These are phyloP conservation scores for Parathielavia hyrcaniae DNA, from an alignment of 495 filamentous ascomycete genomes.

Conservation along the genomic window DNA sequence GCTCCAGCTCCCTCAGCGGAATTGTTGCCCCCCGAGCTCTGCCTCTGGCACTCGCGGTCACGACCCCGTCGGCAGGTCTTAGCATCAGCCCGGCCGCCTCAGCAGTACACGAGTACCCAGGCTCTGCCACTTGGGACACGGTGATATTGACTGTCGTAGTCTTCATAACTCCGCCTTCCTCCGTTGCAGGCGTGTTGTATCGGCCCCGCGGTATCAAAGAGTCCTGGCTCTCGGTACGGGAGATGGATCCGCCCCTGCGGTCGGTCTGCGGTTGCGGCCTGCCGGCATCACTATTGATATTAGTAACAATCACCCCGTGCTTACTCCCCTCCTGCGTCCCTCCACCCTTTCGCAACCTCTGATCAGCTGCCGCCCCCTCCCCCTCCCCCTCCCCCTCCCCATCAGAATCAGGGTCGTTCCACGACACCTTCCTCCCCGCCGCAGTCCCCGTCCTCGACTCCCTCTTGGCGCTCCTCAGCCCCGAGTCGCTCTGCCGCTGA, in stretches of 20 bases:
- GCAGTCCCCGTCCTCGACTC: background rate
- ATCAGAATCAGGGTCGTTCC: conserved; percentile 6
- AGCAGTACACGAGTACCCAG: background rate
- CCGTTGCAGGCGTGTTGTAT: background rate
- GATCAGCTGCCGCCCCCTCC: background rate
- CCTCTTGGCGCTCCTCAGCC: conserved; percentile 3
- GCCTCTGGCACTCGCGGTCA: conserved; percentile 30
- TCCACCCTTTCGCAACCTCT: no score
- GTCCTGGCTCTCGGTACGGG: conserved; percentile 22
- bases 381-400: no score
- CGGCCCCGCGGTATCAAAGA: conserved; percentile 23
- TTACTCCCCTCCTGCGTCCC: background rate
- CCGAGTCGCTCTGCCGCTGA: conserved; percentile 28
- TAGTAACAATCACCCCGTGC: background rate
- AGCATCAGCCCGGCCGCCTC: background rate
- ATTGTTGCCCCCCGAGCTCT: conserved; percentile 43
- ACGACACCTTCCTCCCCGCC: conserved; percentile 7
- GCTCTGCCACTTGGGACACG: conserved; percentile 7
- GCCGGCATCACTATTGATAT: background rate
- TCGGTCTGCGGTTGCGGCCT: background rate
- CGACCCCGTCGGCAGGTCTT: conserved; percentile 1
- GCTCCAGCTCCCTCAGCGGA: conserved; percentile 49
- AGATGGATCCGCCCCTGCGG: background rate
- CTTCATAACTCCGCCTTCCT: conserved; percentile 20
- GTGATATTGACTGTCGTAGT: conserved; percentile 31